Percentiles rank a stretch among this genome's conserved stretches.
phyloP scores from a whole-genome alignment of 176 grass and related monocot species.

The Bromus sterilis region DNA sequence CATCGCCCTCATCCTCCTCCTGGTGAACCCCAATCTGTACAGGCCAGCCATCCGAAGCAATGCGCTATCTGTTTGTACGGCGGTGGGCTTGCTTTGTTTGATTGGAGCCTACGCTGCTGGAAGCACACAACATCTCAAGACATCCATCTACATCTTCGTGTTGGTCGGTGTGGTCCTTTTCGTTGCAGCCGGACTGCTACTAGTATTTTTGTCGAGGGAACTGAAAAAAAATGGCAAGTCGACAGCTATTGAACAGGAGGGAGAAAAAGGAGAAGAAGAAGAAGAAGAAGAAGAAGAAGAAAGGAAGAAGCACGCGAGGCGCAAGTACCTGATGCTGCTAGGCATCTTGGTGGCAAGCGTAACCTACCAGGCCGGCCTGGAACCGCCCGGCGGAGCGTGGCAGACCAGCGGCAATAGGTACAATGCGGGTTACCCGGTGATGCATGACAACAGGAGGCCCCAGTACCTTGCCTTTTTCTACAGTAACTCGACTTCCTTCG shows the following conservation, averaged over 20 bases:
- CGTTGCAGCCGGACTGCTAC: neutral
- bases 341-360: no score
- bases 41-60: conserved; percentile 10
- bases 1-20: conserved; percentile 31
- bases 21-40: conserved; percentile 32
- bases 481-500: neutral
- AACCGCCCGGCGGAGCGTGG: no score
- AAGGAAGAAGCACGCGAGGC: no score
- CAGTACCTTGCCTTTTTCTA: neutral
- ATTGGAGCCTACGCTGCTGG: conserved; percentile 34
- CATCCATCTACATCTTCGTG: conserved; percentile 29
- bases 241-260: no score
- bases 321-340: no score
- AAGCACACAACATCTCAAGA: conserved; percentile 1
- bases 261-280: no score
- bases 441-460: conserved; percentile 1
- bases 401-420: no score
- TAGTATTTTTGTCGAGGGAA: neutral
- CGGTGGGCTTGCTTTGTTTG: conserved; percentile 10
- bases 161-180: neutral
- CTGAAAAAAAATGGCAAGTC: no score
- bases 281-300: neutral
- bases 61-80: conserved; percentile 28
- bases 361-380: no score
- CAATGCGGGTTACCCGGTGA: neutral